Conservation (phyloP, 768 basidiomycete genomes). For the Russula foetens region DNA sequence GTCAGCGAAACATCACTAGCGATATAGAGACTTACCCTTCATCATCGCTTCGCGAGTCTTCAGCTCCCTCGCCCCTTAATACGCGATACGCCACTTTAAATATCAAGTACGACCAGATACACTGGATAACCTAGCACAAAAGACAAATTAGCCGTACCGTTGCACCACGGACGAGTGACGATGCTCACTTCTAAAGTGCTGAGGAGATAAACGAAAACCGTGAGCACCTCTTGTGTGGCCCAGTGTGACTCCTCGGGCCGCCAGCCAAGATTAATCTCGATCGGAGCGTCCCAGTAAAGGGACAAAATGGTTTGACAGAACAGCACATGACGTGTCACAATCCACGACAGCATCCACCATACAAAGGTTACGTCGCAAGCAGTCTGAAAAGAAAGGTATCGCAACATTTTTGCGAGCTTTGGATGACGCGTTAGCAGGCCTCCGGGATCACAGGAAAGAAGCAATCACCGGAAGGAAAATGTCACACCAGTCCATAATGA, state of each 20-base stretch:
- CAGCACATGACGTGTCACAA: constrained; percentile 80
- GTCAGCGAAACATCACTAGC: background rate
- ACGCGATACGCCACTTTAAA: constrained; percentile 78
- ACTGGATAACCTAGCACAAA: constrained; percentile 52
- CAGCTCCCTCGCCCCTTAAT: constrained; percentile 62
- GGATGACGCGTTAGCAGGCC: background rate
- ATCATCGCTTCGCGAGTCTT: constrained; percentile 82
- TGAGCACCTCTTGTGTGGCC: constrained; percentile 38
- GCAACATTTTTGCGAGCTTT: constrained; percentile 89
- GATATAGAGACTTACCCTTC: constrained; percentile 43
- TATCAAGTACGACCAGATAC: constrained; percentile 84
- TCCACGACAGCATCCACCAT: constrained; percentile 83
- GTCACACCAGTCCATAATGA: constrained; percentile 92
- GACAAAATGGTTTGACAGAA: constrained; percentile 68
- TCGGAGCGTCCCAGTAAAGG: constrained; percentile 41
- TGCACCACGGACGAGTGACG: background rate
- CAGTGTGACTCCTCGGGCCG: constrained; percentile 49
- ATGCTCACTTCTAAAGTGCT: constrained; percentile 50
- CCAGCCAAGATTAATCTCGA: constrained; percentile 48
- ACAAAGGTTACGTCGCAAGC: constrained; percentile 71
- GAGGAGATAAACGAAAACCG: constrained; percentile 47
- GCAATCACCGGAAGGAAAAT: constrained; percentile 71
- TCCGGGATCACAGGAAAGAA: background rate
- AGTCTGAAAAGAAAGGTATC: constrained; percentile 61
- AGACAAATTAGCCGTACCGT: constrained; percentile 5